Evolutionary conservation across 2,329 filamentous ascomycete species (phyloP).

Genomic region (Aaosphaeria arxii): DNA sequence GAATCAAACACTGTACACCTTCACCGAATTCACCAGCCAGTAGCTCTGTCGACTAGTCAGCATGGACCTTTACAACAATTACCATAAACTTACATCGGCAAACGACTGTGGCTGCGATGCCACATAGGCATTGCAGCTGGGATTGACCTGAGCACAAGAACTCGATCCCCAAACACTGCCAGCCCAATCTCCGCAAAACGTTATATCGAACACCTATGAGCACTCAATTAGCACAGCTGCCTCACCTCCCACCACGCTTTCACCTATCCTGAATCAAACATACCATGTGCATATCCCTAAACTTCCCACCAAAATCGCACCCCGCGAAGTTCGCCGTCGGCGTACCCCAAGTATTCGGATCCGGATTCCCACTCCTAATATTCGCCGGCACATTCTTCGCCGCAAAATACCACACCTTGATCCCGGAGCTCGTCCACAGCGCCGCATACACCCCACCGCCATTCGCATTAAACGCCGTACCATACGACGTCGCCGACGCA

Average conservation of each 20-base stretch:
- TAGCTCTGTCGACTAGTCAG: constrained; percentile 25
- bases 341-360: constrained; percentile 42
- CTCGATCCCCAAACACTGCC: constrained; percentile 42
- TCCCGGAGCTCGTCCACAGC: constrained; percentile 39
- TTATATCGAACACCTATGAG: constrained; percentile 47
- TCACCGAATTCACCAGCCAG: constrained; percentile 39
- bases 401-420: constrained; percentile 49
- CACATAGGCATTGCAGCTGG: constrained; percentile 38
- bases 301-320: constrained; percentile 35
- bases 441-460: constrained; percentile 45
- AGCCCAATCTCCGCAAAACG: constrained; percentile 57
- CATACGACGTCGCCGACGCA: constrained; percentile 28
- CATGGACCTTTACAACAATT: background rate
- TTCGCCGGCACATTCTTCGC: constrained; percentile 40
- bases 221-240: background rate
- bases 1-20: constrained; percentile 33
- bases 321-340: constrained; percentile 38
- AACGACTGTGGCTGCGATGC: constrained; percentile 37
- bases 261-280: background rate
- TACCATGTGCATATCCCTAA: constrained; percentile 37
- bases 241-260: too few relatives aligned
- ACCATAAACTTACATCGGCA: constrained; percentile 25
- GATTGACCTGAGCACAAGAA: constrained; percentile 26
- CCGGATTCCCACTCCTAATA: constrained; percentile 38
- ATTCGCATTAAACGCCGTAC: constrained; percentile 38